phyloP scores from a whole-genome alignment of 1,284 basidiomycete genomes.

The Porodaedalea pini region DNA sequence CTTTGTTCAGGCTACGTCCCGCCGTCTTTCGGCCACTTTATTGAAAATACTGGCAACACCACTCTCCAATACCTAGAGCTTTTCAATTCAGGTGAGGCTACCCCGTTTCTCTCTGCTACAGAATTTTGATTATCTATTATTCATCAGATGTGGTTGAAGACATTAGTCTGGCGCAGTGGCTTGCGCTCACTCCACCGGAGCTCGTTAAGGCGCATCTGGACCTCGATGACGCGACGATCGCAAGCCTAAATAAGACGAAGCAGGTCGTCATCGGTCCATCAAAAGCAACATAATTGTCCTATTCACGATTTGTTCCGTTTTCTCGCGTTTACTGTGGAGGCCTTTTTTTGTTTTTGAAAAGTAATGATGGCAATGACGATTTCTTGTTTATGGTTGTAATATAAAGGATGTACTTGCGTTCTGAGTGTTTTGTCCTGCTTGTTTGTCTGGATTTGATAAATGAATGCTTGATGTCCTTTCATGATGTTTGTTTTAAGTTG shows the following conservation, averaged over 20 bases:
- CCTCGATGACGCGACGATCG: conserved; percentile 49
- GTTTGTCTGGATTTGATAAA: no score
- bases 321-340: no score
- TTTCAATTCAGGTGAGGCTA: conserved; percentile 47
- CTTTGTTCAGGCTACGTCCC: conserved; percentile 47
- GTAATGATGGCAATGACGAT: not conserved
- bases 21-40: conserved; percentile 59
- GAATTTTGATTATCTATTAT: not conserved
- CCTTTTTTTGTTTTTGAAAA: no score
- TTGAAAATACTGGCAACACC: conserved; percentile 68
- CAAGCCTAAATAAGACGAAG: conserved; percentile 53
- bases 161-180: conserved; percentile 65
- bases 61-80: conserved; percentile 64
- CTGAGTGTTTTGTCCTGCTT: no score
- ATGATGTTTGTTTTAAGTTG: no score
- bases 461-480: no score
- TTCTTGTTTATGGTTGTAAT: not conserved
- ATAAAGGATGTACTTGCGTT: not conserved
- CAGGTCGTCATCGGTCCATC: conserved; percentile 43
- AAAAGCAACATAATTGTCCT: not conserved
- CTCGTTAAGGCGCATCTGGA: conserved; percentile 61
- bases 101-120: not conserved
- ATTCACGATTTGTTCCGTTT: no score
- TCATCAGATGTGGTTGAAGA: conserved; percentile 54
- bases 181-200: conserved; percentile 59